Evolutionary conservation across 2,329 filamentous ascomycete species (phyloP), one percentile per base, ranked within the genome.

Genomic region (Fusarium napiforme): DNA sequence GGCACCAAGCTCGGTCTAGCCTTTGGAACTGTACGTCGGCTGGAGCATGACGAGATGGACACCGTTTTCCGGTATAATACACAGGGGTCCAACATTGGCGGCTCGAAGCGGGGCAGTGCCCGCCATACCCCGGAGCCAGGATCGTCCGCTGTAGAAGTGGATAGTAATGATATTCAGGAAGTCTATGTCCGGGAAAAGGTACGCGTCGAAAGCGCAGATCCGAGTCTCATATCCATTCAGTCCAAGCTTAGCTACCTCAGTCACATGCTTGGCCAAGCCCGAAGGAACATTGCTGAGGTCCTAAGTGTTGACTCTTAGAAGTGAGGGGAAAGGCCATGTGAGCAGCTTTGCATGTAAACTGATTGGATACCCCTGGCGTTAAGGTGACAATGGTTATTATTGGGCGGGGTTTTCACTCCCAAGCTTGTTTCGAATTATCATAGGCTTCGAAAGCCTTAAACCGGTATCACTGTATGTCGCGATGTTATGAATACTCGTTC

Each of bases 151-250:
- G 63, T 74, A 12, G 67, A 69, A 26, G 73, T 72, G 37, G 74
- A 75, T 21, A 65, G 46, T 34, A 70, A 60, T 46, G 77, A 78
- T 40, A 69, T 81, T 37, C 80, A 82, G 6, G 91, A 96, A 69
- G 95, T 98, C 6, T 92, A 90, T 72, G 96, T 98, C 50, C 91
- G 92, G 75, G 96, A 98, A 81, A 98, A 98, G 84, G 89, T 97
- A 9, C 88, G 93, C 45, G 92, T 98, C 4, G 95, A 97, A 82
- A 96, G 91, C 77, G 93, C 95, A 62, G 95, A 98, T 81, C 96
- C 96, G 2, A 95, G 91, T 76, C 81, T 98, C 73, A 91, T 98
- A 80, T 92, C 93, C 40, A 86, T 96, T 39, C 92, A 93, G 81
- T 92, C 94, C 9, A 98, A 98, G 83, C 85, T 98, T 75, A 90